phyloP scores from a whole-genome alignment of 352 stramenopile species.

The Pythium guiyangense region DNA sequence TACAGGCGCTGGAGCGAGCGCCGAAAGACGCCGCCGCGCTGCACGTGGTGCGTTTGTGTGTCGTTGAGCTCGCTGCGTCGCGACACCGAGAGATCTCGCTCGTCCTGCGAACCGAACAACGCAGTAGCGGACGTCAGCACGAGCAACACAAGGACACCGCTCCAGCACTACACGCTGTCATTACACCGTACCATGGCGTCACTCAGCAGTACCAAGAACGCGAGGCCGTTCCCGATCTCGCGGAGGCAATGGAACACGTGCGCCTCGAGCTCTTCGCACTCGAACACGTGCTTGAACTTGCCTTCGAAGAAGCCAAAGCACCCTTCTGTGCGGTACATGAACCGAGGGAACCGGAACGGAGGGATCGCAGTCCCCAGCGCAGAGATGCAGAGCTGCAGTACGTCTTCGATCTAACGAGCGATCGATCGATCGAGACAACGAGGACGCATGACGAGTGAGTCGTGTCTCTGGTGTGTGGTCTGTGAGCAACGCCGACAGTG shows the following conservation, averaged over 20 bases:
- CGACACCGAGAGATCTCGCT: too few species aligned
- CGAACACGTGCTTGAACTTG: conserved; percentile 76
- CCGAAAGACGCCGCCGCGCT: conserved; percentile 2
- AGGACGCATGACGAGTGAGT: too few species aligned
- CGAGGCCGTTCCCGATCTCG: conserved; percentile 72
- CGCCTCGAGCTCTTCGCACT: conserved; percentile 70
- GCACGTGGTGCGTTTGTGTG: background rate
- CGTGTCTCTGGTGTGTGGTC: too few species aligned
- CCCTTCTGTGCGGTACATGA: conserved; percentile 37
- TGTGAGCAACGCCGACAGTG: too few species aligned
- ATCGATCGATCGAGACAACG: too few species aligned
- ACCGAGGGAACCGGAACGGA: conserved; percentile 63
- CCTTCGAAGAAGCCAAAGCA: conserved; percentile 81
- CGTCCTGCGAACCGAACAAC: too few species aligned
- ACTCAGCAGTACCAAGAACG: conserved; percentile 46
- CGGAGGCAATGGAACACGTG: conserved; percentile 83
- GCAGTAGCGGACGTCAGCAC: too few species aligned
- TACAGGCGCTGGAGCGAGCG: conserved; percentile 22
- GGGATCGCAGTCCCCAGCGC: conserved; percentile 69
- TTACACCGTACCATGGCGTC: conserved; percentile 31
- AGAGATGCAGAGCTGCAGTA: conserved; percentile 64
- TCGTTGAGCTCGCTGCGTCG: background rate
- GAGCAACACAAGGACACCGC: too few species aligned
- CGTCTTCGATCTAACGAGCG: conserved; percentile 72
- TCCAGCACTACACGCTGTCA: too few species aligned